These are phyloP conservation scores for Otatea glauca DNA, from an alignment of 176 grass and related monocot genomes.

Conservation along the genomic window DNA sequence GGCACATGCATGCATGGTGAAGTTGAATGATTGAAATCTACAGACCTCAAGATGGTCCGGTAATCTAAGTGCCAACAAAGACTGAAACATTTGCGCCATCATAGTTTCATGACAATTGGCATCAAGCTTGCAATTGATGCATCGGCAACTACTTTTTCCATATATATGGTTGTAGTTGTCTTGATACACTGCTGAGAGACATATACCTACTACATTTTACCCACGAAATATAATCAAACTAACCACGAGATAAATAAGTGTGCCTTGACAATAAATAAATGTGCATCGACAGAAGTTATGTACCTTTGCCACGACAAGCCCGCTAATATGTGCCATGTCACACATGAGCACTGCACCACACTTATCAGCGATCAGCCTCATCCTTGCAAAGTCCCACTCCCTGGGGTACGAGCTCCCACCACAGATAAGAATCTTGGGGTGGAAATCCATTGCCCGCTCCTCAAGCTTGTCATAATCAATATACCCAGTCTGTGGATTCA, in stretches of 20 bases:
- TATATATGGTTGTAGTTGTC: background rate
- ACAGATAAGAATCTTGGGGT: conserved; percentile 95
- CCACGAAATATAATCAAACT: conserved; percentile 7
- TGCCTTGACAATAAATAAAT: conserved; percentile 14
- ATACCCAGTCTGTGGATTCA: conserved; percentile 84
- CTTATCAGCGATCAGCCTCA: conserved; percentile 85
- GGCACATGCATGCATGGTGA: background rate
- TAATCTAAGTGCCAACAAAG: background rate
- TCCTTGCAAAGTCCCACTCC: conserved; percentile 86
- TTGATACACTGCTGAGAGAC: background rate
- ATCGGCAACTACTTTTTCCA: background rate
- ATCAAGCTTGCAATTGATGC: background rate
- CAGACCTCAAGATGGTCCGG: background rate
- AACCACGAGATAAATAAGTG: background rate
- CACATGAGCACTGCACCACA: conserved; percentile 92
- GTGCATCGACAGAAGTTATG: conserved; percentile 15
- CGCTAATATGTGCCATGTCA: conserved; percentile 97
- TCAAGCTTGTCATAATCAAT: conserved; percentile 97
- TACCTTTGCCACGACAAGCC: conserved; percentile 95
- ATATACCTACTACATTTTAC: background rate
- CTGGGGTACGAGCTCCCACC: conserved; percentile 95
- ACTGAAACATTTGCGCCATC: background rate
- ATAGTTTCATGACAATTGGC: background rate
- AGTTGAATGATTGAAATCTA: background rate
- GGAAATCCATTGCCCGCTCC: conserved; percentile 85